Percentiles rank a stretch among this genome's conserved stretches.
phyloP scores from a whole-genome alignment of 1,139 yeast genomes.

The Pichiaceae sp. region DNA sequence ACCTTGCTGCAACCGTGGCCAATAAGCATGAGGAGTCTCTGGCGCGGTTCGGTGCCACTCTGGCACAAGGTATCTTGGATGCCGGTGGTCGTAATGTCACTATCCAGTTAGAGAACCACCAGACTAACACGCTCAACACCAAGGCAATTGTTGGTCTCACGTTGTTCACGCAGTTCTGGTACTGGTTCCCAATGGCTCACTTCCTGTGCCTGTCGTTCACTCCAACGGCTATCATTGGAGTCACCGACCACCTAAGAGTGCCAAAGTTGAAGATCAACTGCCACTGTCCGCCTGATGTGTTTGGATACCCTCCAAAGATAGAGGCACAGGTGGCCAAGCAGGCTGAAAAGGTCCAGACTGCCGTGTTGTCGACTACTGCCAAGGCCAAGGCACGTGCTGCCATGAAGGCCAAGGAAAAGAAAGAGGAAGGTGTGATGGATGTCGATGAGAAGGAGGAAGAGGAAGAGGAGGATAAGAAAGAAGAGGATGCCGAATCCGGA shows the following conservation, averaged over 20 bases:
- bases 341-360: slow-evolving; percentile 86
- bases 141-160: slow-evolving; percentile 90
- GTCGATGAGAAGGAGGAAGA: slow-evolving; percentile 23
- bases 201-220: slow-evolving; percentile 86
- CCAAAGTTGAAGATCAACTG: slow-evolving; percentile 81
- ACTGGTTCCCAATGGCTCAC: slow-evolving; percentile 97
- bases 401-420: slow-evolving; percentile 49
- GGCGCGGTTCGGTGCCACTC: slow-evolving; percentile 95
- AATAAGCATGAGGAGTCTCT: slow-evolving; percentile 94
- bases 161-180: slow-evolving; percentile 91
- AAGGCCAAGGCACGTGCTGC: slow-evolving; percentile 90
- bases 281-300: slow-evolving; percentile 69
- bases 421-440: slow-evolving; percentile 29
- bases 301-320: slow-evolving; percentile 84
- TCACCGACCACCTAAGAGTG: slow-evolving; percentile 74
- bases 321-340: slow-evolving; percentile 77
- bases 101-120: slow-evolving; percentile 80
- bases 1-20: slow-evolving; percentile 64
- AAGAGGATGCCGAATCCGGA: slow-evolving; percentile 13
- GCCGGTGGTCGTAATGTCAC: slow-evolving; percentile 99
- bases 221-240: slow-evolving; percentile 87
- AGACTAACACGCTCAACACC: slow-evolving; percentile 83
- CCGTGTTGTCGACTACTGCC: slow-evolving; percentile 88
- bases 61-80: slow-evolving; percentile 95
- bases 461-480: slow-evolving; percentile 18